Percentiles rank a stretch among this genome's conserved stretches.
Conservation (phyloP, 345 rosid species). For the Citrus australasica region DNA sequence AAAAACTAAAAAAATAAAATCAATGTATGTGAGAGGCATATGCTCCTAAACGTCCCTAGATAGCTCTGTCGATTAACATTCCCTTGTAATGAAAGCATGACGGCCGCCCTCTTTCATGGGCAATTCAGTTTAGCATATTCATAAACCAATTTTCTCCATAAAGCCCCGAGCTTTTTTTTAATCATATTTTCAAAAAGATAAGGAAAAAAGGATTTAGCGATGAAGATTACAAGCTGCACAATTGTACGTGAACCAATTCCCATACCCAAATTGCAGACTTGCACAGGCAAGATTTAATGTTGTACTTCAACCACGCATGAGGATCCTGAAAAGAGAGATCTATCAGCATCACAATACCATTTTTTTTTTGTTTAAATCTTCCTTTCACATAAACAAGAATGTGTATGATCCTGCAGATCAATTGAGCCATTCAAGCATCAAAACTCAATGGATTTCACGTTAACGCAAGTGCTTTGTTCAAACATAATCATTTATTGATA, state of each 20-base stretch:
- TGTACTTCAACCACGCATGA: constrained; percentile 19
- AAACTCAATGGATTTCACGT: background rate
- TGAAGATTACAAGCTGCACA: background rate
- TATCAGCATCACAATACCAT: background rate
- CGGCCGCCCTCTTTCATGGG: background rate
- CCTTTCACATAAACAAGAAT: background rate
- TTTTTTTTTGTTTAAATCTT: no score
- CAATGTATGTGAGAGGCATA: no score
- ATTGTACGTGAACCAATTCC: background rate
- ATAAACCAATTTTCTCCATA: no score
- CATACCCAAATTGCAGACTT: background rate
- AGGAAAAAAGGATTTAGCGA: background rate
- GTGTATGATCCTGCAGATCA: background rate
- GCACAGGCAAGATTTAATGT: background rate
- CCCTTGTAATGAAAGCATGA: background rate
- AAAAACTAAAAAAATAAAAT: no score
- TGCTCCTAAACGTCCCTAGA: no score
- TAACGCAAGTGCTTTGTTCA: no score
- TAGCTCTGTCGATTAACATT: no score
- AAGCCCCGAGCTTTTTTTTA: background rate
- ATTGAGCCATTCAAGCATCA: background rate
- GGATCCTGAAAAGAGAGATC: constrained; percentile 24
- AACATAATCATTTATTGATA: background rate
- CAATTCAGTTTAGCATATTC: background rate
- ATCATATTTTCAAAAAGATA: background rate